A percentile compares a stretch with the other conserved stretches of the same genome.
Conservation (phyloP, 2,329 filamentous ascomycete genomes). For the Clonostachys sp. region DNA sequence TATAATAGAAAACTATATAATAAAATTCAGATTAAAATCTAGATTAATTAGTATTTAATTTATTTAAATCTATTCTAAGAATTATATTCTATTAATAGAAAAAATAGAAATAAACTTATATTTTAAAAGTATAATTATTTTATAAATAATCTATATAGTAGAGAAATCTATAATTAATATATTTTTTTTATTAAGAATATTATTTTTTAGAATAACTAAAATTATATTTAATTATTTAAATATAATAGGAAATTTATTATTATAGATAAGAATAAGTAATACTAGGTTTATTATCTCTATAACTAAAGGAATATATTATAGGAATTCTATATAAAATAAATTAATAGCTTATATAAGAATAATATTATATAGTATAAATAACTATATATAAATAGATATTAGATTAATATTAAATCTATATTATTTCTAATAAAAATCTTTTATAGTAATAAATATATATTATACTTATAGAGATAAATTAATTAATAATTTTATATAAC, state of each 20-base stretch:
- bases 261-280: neutral
- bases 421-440: too few relatives aligned
- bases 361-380: too few relatives aligned
- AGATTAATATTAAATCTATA: too few relatives aligned
- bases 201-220: neutral
- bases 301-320: neutral
- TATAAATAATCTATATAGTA: neutral
- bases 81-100: neutral
- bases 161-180: neutral
- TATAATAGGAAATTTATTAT: neutral
- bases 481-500: too few relatives aligned
- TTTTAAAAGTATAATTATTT: neutral
- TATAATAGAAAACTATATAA: too few relatives aligned
- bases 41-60: constrained; percentile 1
- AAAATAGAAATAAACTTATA: neutral
- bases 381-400: too few relatives aligned
- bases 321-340: too few relatives aligned
- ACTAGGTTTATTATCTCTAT: neutral
- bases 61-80: neutral
- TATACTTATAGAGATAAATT: too few relatives aligned
- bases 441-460: too few relatives aligned
- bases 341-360: too few relatives aligned
- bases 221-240: neutral
- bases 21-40: neutral
- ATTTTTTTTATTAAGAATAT: neutral